Base-by-base conservation (phyloP, 148 eudicot species). In the Salicornia ramosissima region DNA sequence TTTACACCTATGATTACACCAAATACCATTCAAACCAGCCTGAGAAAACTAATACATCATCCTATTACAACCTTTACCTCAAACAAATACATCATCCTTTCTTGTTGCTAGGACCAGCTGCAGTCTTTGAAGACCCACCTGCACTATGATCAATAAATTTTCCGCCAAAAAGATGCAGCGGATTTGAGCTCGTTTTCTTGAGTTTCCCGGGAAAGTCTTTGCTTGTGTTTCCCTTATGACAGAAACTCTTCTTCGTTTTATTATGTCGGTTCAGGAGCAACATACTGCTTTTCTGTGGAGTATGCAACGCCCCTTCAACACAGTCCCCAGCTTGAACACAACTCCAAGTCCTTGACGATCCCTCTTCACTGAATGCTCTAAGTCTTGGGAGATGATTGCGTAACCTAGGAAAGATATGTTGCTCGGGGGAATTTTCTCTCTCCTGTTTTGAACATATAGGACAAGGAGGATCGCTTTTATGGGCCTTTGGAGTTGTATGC, bases 261-360 rank as follows among this genome's bases (percentile, higher is more conserved):
- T 81, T 75, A 65, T 72, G 80, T 22, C 90, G 69, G 71, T 80
- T 86, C 4, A 86, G 82, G 28, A 85, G 81, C 67, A 88, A n/a
- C 86, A 85, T 79, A 22, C 91, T 81, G 74, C 79, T 84, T 43
- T 74, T 79, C 21, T 80, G 77, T 22, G 91, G 90, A 50, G 83
- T 76, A 31, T 80, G 89, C 73, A 91, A 70, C 16, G 92, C 97
- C 14, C 97, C 88, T 84, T 87, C 89, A 54, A 88, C 95, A 75
- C 97, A 88, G 73, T 90, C 95, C 45, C 96, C 92, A 0, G 90
- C 90, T 73, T 85, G 90, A 15, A 74, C 80, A 72, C 98, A 94
- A 9, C 91, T 86, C 96, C 98, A 90, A 21, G 80, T 78, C 76
- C 76, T 88, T 3, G 94, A 85, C 19, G 90, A 74, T 7, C 86